Base-by-base conservation (phyloP, 208 protist species). In the Leptomonas seymouri region DNA sequence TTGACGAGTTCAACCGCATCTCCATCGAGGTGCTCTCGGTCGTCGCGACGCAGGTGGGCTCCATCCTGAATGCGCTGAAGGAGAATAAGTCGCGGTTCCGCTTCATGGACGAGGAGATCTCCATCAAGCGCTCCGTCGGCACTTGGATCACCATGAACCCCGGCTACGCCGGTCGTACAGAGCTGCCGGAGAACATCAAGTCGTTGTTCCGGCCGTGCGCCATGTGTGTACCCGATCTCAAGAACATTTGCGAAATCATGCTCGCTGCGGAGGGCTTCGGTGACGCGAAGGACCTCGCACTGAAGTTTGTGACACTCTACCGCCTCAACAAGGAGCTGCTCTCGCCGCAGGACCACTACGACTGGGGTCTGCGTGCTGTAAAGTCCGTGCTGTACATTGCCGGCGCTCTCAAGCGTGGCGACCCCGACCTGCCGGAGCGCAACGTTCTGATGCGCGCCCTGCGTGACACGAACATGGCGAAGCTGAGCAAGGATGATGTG, bases 201-300 rank as follows among this genome's bases (percentile, higher is more conserved):
- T 97, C 97, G 8, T 83, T 99, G 12, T 99, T 99, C 83, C 85
- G 98, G n/a, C 96, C 97, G 20, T 96, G 96, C 80, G 97, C 98
- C 49, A 99, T 99, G 98, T 89, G 97, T 45, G 97, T 99, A 58
- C 98, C 98, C 31, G 98, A 99, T 76, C 93, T 99, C 28, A 97
- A 98, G 73, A 97, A 99, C 75, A 99, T 99, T 91, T 98, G 97
- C 74, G 98, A 99, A 81, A 99, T 99, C 71, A 99, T 99, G 98
- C 91, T 99, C 18, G 95, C 97, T 70, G 90, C 97, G 34, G 97
- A 99, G 76, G 98, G 98, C 41, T 99, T 99, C 70, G 81, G 89
- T 49, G 94, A 98, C 60, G 96, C 97, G 11, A 98, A 98, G 79
- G 88, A 97, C 68, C 88, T 99, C 12, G 97, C 98, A 28, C 75